Base-by-base conservation (phyloP, 129 eudicot genomes). In the Smallanthus sonchifolius region DNA sequence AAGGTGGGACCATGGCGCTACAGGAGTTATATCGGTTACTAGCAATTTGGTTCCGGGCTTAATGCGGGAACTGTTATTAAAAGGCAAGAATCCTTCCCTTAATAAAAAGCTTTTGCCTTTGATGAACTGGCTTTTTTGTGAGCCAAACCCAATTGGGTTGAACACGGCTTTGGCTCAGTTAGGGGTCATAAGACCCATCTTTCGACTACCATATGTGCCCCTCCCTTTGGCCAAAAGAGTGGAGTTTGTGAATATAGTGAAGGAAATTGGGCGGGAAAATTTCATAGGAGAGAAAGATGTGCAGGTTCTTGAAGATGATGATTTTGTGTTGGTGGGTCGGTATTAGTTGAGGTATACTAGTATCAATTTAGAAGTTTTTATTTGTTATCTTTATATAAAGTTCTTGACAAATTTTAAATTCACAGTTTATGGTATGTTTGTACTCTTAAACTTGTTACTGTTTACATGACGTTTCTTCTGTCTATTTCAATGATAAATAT, bases 101-200 rank as follows among this genome's bases (percentile, higher is more conserved):
- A 87, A 82, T 38, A 49, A 43, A 66, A 88, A 83, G 83, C 86
- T 90, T 32, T 48, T 87, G 68, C 91, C 96, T 30, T 71, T 90
- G 62, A 77, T 90, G 7, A 84, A 82, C 24, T 90, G 96, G 96
- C 91, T 90, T 17, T 90, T 90, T 76, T 54, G 83, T 16, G 96
- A 90, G 83, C 96, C 96, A 9, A 90, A 90, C 51, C 96, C 96
- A 36, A 90, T 90, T 45, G 91, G 91, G 68, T 72, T 87, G 40
- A 90, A 90, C 67, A 90, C 96, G 0, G 96, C 96, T 55, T 80
- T 90, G 56, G 90, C 96, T 56, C 96, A 90, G 80, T 89, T 90
- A 68, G 93, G 93, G 67, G 96, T 90, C 28, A 75, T 81, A 8
- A 82, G 96, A 69, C 93, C 96, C 4, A 84, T 90, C 37, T 90